Percentiles rank a stretch among this genome's conserved stretches.
Evolutionary conservation across 1,139 yeast species (phyloP).

Genomic region (Saccharomyces hybrid): DNA sequence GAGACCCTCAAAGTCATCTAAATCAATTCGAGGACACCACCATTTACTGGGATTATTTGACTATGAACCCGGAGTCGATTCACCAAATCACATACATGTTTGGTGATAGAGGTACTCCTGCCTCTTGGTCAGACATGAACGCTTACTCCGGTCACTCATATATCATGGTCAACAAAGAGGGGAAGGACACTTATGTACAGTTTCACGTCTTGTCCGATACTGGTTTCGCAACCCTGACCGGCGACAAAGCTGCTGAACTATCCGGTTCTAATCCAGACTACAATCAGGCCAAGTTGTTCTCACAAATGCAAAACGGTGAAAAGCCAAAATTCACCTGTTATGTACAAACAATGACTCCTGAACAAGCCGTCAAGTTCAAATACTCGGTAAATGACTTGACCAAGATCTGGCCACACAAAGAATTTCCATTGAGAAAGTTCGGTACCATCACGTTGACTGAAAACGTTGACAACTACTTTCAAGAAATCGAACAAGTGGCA

Average conservation of each 20-base stretch:
- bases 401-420: conserved; percentile 50
- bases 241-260: conserved; percentile 50
- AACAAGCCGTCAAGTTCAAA: conserved; percentile 53
- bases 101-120: conserved; percentile 69
- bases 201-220: conserved; percentile 56
- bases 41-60: conserved; percentile 63
- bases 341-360: conserved; percentile 66
- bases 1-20: conserved; percentile 48
- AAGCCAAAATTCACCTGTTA: conserved; percentile 59
- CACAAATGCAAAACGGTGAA: conserved; percentile 51
- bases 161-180: conserved; percentile 59
- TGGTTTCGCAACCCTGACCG: conserved; percentile 50
- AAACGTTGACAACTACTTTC: conserved; percentile 48
- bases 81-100: conserved; percentile 60
- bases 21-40: conserved; percentile 41
- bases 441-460: conserved; percentile 46
- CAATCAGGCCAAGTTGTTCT: conserved; percentile 50
- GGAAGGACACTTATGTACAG: conserved; percentile 60
- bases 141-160: conserved; percentile 74
- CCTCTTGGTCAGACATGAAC: conserved; percentile 56
- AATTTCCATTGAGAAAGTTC: conserved; percentile 49
- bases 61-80: conserved; percentile 53
- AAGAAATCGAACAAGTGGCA: conserved; percentile 52
- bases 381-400: conserved; percentile 64
- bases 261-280: conserved; percentile 59